Evolutionary conservation across 106 monocot genomes (phyloP), one percentile per base, ranked within the genome.

Genomic region (Triglochin maritima): DNA sequence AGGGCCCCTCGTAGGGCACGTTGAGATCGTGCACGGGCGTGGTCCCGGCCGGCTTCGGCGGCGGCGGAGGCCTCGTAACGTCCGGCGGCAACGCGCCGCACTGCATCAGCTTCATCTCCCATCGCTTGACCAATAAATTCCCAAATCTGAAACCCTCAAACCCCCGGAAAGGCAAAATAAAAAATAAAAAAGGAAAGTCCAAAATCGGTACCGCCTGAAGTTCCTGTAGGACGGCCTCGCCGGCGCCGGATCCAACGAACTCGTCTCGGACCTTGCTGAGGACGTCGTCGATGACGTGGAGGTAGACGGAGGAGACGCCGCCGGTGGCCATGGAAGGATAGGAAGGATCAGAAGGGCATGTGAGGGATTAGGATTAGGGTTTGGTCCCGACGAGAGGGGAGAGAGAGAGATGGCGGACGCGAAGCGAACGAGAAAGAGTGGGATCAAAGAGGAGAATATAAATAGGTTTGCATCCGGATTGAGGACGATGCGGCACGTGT

Each of bases 101-200:
- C 50, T 96, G 90, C 69, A 98, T 70, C 96, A 91, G 86, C 77
- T 91, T 98, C 96, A 80, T 80, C 84, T 98, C 96, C 93, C 93
- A 94, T 8, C 86, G 60, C 93, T 94, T 0, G 29, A 72, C 56
- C 44, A 69, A 56, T 3, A 42, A 56, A 6, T 58, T 46, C 47
- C 63, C 52, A 57, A 46, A 45, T 44, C 55, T 46, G 56, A 69
- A 69, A 4, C 56, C 46, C 57, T 57, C 1, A 66, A 66, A 46
- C 17, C 50, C 50, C 3, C 15, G 5, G 12, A 42, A 63, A 64
- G 4, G 16, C 9, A 13, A 68, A 17, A 56, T 54, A 60, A 49
- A 71, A 2, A 45, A 46, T 50, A 61, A n/a, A 43, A 17, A 69
- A 63, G n/a, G 14, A 16, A 76, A 6, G 9, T 17, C 5, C 47